Percentiles rank a stretch among this genome's conserved stretches.
Conservation (phyloP, 768 basidiomycete species). For the Solioccasus polychromus region DNA sequence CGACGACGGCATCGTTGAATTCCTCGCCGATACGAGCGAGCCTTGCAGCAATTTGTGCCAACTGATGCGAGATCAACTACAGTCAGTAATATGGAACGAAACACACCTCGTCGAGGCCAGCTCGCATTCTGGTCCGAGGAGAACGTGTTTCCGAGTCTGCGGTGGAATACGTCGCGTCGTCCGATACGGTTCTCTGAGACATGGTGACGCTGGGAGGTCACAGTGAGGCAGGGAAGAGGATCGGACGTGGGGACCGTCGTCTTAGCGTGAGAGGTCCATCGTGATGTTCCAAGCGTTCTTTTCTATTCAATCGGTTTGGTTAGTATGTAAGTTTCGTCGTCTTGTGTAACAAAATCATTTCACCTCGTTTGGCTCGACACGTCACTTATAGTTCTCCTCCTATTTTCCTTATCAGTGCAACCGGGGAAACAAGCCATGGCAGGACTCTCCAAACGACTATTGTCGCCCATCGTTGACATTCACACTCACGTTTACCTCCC, state of each 20-base stretch:
- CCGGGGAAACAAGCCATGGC: constrained; percentile 24
- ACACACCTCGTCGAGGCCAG: constrained; percentile 30
- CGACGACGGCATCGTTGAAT: constrained; percentile 21
- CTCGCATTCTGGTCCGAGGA: constrained; percentile 17
- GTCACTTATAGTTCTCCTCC: neutral
- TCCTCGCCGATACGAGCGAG: constrained; percentile 31
- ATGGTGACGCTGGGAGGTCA: neutral
- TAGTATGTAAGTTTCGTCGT: constrained; percentile 13
- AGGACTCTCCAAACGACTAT: constrained; percentile 18
- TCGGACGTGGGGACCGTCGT: neutral
- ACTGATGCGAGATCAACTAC: constrained; percentile 5
- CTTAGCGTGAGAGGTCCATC: constrained; percentile 5
- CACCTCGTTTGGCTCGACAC: constrained; percentile 12
- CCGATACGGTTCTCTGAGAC: constrained; percentile 5
- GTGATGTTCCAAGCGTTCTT: neutral
- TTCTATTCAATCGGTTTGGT: constrained; percentile 3
- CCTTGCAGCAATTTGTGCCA: constrained; percentile 27
- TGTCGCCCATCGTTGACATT: constrained; percentile 63
- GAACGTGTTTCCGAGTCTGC: constrained; percentile 11
- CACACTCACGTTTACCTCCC: constrained; percentile 88
- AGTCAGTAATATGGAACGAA: neutral
- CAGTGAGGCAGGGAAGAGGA: constrained; percentile 2
- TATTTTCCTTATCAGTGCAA: constrained; percentile 28
- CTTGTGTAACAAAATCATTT: constrained; percentile 17
- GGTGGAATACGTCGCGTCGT: neutral